Evolutionary conservation across 1,284 basidiomycete species (phyloP), one percentile per base, ranked within the genome.

Genomic region (Ceratobasidium sp.): DNA sequence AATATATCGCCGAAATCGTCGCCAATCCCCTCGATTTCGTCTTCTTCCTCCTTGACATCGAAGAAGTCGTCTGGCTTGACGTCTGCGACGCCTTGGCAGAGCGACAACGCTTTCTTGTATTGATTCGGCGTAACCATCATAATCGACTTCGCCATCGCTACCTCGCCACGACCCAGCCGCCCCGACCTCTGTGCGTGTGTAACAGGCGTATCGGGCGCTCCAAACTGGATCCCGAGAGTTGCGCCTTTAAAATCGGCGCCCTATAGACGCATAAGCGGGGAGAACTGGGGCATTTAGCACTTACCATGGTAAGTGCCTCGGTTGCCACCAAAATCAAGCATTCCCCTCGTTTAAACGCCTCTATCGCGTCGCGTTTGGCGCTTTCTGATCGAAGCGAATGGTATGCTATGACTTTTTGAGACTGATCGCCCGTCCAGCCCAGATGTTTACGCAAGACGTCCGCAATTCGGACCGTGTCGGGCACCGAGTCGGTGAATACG

Each of bases 71-170:
- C 66, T 2, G 46, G 26, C 3, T n/a, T 15, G 13, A 52, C 66
- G 46, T 68, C 66, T 13, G 28, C 12, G 1, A 52, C 13, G 1
- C 48, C 48, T 17, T 15, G 48, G 20, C 66, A 68, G 6, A 66
- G n/a, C n/a, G 7, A 20, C 13, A 54, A 10, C 26, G 46, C 66
- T 7, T 68, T 54, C 20, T 68, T 38, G n/a, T 33, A 38, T 48
- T 68, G 46, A 33, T 52, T 40, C 33, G 48, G 48, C 33, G 66
- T 68, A 4, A 68, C 48, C 48, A 68, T 52, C 48, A 68, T 68
- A 0, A 68, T 20, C 0, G 10, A 13, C 26, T 1, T 28, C 28
- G 12, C 13, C 13, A 2, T 17, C 5, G 46, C 66, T 4, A 33
- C 33, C 33, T 4, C 33, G 4, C 33, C 33, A 33, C 33, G 26